Base-by-base conservation (phyloP, 2,329 filamentous ascomycete species). In the Diaporthe ilicicola region DNA sequence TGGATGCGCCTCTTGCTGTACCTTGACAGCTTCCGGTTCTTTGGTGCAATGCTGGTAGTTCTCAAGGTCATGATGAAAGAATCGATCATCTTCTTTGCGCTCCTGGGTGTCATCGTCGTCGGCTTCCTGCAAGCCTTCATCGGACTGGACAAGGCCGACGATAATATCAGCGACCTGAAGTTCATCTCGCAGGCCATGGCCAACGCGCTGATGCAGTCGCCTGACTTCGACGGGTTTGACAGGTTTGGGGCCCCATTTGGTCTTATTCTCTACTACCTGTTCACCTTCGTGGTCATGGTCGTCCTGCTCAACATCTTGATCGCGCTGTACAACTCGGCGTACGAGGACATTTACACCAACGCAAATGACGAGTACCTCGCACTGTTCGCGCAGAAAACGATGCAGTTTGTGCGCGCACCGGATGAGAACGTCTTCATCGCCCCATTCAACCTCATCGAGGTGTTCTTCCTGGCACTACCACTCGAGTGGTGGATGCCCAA, bases 371-470 rank as follows among this genome's bases (percentile, higher is more conserved):
- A 99, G 81, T 99, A 94, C 82, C 91, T 99, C 79, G 95, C 94
- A 0, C 88, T 98, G 4, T 98, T 97, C 82, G 89, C 94, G 0
- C 93, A 97, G 75, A 97, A 97, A 82, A 98, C 96, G 0, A 94
- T 98, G 88, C 94, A 97, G 77, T 99, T 98, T 77, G 94, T 98
- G 22, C 93, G 96, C 61, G 96, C 96, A 0, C 96, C 96, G 0
- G 96, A 99, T 76, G 96, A 99, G 81, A 99, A 99, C 76, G 96
- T 99, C 69, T 99, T 96, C 82, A 97, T 99, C 77, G 91, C 96
- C 0, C 96, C 96, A 0, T 93, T 99, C 82, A 99, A 99, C 80
- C 87, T 99, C 2, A 88, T 99, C 72, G 96, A 99, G 80, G 91
- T 98, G 22, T 86, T 97, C 73, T 84, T 89, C 72, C 88, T 98